Evolutionary conservation across 257 asterid genomes (phyloP), one percentile per base, ranked within the genome.

Genomic region (Fraxinus pennsylvanica): DNA sequence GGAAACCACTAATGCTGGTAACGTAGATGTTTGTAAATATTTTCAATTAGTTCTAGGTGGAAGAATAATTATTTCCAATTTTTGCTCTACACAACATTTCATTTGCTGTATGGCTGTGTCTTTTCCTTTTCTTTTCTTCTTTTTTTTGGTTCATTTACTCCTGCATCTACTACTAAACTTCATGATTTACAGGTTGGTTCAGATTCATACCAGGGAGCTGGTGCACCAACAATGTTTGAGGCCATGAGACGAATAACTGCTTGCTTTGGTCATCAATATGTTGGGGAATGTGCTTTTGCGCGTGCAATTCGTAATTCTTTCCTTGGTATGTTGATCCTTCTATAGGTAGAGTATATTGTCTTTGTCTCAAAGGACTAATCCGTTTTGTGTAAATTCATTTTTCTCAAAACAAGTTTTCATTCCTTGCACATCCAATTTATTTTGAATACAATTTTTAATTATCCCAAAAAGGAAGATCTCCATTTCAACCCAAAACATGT

Each of bases 211-310:
- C 98, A 96, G 88, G 98, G 99, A 84, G 97, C 99, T 76, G 97
- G 98, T 79, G 99, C 99, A 0, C 99, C 98, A 79, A 92, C 97
- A 81, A 88, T 96, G 93, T 96, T 93, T 88, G 98, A 96, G 90
- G 97, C 97, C 85, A 92, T 96, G 91, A 88, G 93, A 87, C 89
- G 98, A 75, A 87, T 93, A 81, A 73, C 82, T 80, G 88, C 90
- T 78, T 88, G 90, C 82, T 85, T 96, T 79, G 88, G 86, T 81
- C 87, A 78, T 77, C 89, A 86, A 36, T 84, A 86, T 80, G 86
- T 87, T 57, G 89, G 91, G 71, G 98, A 91, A 85, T 84, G 92
- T 79, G 86, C 81, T 79, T 92, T 93, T 85, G 85, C 96, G 13
- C 92, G 96, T 68, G 89, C 95, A 73, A 87, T 96, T 79, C 92